phyloP scores from a whole-genome alignment of 495 filamentous ascomycete genomes.

The Acidiella bohemica region DNA sequence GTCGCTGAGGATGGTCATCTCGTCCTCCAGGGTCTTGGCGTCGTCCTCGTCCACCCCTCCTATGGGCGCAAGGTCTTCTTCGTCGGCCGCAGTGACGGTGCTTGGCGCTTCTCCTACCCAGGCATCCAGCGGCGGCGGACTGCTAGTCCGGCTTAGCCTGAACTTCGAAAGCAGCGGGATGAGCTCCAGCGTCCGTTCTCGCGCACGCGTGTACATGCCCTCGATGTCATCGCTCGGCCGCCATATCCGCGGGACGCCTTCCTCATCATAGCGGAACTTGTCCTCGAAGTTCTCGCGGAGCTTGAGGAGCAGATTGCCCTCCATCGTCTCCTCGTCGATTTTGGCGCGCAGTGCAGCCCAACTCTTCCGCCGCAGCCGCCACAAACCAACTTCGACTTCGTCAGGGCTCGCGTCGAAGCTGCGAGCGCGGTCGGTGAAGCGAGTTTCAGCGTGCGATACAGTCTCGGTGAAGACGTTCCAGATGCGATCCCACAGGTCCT shows the following conservation, averaged over 20 bases:
- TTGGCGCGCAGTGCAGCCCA: constrained; percentile 83
- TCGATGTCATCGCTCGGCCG: constrained; percentile 95
- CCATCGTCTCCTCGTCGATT: constrained; percentile 95
- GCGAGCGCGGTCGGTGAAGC: constrained; percentile 74
- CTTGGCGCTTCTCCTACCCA: constrained; percentile 75
- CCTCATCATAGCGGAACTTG: constrained; percentile 95
- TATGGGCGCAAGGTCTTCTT: constrained; percentile 76
- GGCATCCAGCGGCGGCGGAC: constrained; percentile 62
- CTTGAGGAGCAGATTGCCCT: constrained; percentile 90
- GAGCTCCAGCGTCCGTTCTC: constrained; percentile 76
- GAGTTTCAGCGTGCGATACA: constrained; percentile 70
- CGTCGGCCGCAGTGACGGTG: constrained; percentile 64
- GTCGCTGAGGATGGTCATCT: constrained; percentile 86
- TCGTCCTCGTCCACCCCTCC: constrained; percentile 87
- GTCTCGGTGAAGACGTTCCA: constrained; percentile 77
- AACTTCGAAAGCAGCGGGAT: constrained; percentile 86
- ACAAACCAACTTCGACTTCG: constrained; percentile 85
- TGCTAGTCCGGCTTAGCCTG: constrained; percentile 50
- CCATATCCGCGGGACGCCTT: constrained; percentile 92
- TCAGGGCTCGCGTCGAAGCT: constrained; percentile 86
- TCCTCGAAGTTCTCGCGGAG: constrained; percentile 97
- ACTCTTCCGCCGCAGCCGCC: constrained; percentile 80
- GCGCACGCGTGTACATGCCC: constrained; percentile 76
- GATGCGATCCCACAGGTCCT: constrained; percentile 88
- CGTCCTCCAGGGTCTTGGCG: constrained; percentile 83